Evolutionary conservation across 495 filamentous ascomycete genomes (phyloP), one percentile per base, ranked within the genome.

Genomic region (Astrocystis sublimbata): DNA sequence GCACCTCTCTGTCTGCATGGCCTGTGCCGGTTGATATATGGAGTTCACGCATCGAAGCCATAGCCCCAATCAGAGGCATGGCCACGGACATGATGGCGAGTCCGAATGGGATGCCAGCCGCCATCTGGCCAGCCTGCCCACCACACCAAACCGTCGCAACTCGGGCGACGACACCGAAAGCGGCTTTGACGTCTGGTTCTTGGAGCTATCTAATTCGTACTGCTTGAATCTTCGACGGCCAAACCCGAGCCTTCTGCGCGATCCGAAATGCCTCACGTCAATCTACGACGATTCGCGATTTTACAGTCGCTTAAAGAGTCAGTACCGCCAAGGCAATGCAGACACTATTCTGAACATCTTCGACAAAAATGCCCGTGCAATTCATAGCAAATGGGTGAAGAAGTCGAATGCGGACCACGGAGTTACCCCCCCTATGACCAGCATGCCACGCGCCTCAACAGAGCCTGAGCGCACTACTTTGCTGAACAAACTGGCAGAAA

Each of bases 161-260:
- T 12, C 3, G 26, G 28, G 41, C 41, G 17, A 4, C 21, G 19
- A 57, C 13, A 45, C 45, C 17, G 35, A 38, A 35, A 24, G 21
- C 23, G 58, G 63, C 0, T 72, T 72, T 47, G 65, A 70, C 24
- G 56, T 72, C 12, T 72, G 70, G 70, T 72, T 70, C 55, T 60
- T 72, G 51, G 67, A 72, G 30, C 70, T 72, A 43, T 72, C 67
- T 43, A 70, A 72, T 12, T 19, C 52, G 0, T 72, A 72, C 41
- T 70, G 64, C 50, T 57, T 72, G 28, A 65, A 66, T 53, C 59
- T 72, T 17, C 67, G 46, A 1, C 61, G 67, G 35, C 40, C 70
- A 31, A 64, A 68, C 12, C 33, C 58, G 6, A 56, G 57, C 41
- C n/a, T 72, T 7, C 58, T 61, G 2, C 58, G 61, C 21, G 58